phyloP scores from a whole-genome alignment of 208 protist species.

The Sergeia podlipaevii region DNA sequence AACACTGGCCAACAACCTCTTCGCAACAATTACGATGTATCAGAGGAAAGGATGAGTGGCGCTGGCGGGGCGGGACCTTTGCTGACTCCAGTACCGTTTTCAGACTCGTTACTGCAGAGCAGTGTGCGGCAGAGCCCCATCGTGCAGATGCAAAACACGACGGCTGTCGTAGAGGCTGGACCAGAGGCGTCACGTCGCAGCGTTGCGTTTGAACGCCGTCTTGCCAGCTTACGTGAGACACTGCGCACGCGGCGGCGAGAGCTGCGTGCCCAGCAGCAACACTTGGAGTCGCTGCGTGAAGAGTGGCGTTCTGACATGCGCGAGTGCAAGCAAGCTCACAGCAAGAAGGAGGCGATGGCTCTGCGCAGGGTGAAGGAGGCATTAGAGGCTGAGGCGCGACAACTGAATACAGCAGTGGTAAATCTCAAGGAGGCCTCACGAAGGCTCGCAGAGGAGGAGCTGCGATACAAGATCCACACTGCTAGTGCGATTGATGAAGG shows the following conservation, averaged over 20 bases:
- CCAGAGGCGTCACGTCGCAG: too few species aligned
- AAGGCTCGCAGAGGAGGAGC: constrained; percentile 33
- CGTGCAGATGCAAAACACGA: too few species aligned
- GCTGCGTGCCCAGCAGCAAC: constrained; percentile 13
- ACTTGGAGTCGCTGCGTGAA: constrained; percentile 35
- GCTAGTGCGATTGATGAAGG: neutral
- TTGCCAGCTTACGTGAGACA: constrained; percentile 10
- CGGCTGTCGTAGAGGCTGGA: too few species aligned
- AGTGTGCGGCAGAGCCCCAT: too few species aligned
- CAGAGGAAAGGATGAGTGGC: too few species aligned
- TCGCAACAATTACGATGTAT: too few species aligned
- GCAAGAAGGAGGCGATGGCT: constrained; percentile 22
- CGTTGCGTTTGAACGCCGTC: too few species aligned
- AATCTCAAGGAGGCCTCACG: constrained; percentile 28
- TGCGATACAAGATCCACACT: constrained; percentile 11
- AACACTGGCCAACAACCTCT: too few species aligned
- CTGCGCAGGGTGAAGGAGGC: constrained; percentile 38
- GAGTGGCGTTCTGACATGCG: constrained; percentile 64
- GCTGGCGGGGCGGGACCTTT: too few species aligned
- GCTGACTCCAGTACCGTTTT: too few species aligned
- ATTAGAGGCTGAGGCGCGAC: constrained; percentile 48
- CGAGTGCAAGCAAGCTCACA: constrained; percentile 20
- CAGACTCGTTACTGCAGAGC: too few species aligned
- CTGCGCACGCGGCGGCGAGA: constrained; percentile 23
- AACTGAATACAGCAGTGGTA: constrained; percentile 54